Evolutionary conservation across 176 grass and related monocot genomes (phyloP).

Genomic region (Avena atlantica): DNA sequence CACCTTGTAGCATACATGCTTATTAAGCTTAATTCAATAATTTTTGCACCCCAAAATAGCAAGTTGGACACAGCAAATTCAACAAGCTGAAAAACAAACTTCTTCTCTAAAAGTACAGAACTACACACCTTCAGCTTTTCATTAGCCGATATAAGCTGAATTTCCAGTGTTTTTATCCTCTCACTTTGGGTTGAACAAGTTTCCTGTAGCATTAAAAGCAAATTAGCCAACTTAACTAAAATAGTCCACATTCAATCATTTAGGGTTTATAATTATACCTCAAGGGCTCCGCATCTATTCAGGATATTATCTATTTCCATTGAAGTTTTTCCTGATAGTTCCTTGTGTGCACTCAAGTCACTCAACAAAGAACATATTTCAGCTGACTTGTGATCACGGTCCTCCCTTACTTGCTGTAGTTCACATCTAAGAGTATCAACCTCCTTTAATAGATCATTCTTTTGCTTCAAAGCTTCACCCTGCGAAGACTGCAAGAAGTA

Average conservation of each 20-base stretch:
- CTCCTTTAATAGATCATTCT: slow-evolving; percentile 68
- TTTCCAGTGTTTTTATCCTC: slow-evolving; percentile 53
- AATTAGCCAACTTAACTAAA: not conserved
- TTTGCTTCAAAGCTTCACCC: slow-evolving; percentile 67
- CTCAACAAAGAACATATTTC: slow-evolving; percentile 52
- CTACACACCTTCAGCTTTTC: slow-evolving; percentile 62
- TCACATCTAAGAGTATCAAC: slow-evolving; percentile 62
- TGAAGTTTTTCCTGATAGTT: slow-evolving; percentile 51
- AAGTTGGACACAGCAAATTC: not conserved
- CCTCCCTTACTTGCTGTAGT: slow-evolving; percentile 76
- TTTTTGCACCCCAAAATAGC: not conserved
- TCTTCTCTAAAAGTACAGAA: not conserved
- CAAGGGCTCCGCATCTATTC: slow-evolving; percentile 48
- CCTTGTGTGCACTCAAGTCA: slow-evolving; percentile 55
- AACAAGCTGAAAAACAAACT: not conserved
- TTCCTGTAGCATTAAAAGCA: slow-evolving; percentile 48
- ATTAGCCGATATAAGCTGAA: slow-evolving; percentile 60
- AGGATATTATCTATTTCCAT: slow-evolving; percentile 55
- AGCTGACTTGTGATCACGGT: slow-evolving; percentile 51
- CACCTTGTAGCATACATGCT: not conserved
- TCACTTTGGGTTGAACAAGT: slow-evolving; percentile 60
- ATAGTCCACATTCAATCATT: not conserved
- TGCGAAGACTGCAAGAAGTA: slow-evolving; percentile 63
- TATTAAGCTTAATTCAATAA: not conserved
- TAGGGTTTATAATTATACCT: slow-evolving; percentile 49